Percentiles rank a stretch among this genome's conserved stretches.
Conservation (phyloP, 2,329 filamentous ascomycete species). For the Paracorniculantispora psalliotae region DNA sequence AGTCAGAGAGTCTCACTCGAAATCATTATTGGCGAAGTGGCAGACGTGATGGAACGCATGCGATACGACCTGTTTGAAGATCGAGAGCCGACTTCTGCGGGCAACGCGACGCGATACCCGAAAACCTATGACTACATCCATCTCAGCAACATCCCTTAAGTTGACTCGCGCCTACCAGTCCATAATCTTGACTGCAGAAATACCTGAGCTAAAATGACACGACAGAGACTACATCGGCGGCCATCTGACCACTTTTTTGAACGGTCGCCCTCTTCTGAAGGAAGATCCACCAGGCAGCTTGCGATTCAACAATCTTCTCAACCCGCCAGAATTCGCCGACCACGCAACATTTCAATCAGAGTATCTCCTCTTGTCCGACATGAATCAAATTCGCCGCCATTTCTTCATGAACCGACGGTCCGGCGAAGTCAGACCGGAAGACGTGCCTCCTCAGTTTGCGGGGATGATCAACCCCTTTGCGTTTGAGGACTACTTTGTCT, state of each 20-base stretch:
- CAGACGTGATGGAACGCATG: slow-evolving; percentile 25
- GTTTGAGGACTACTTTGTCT: slow-evolving; percentile 20
- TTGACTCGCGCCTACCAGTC: slow-evolving; percentile 4
- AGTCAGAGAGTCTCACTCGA: slow-evolving; percentile 17
- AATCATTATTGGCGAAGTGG: slow-evolving; percentile 26
- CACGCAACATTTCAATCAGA: slow-evolving; percentile 25
- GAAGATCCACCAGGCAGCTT: slow-evolving; percentile 20
- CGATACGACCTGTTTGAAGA: slow-evolving; percentile 22
- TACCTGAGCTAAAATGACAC: background rate
- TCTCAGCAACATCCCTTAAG: slow-evolving; percentile 28
- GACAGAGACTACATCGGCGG: slow-evolving; percentile 26
- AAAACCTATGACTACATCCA: slow-evolving; percentile 24
- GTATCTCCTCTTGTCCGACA: slow-evolving; percentile 25
- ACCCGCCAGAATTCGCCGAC: slow-evolving; percentile 21
- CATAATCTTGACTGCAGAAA: background rate
- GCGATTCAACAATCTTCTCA: slow-evolving; percentile 24
- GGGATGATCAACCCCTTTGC: background rate
- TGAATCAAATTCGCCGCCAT: slow-evolving; percentile 20
- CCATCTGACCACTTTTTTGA: slow-evolving; percentile 21
- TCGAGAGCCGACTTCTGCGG: background rate
- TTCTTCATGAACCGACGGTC: slow-evolving; percentile 18
- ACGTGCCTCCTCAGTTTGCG: slow-evolving; percentile 10
- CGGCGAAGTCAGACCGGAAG: background rate
- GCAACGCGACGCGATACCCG: slow-evolving; percentile 21
- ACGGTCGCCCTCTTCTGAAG: slow-evolving; percentile 22